Evolutionary conservation across 2,329 filamentous ascomycete genomes (phyloP).

Genomic region (Ceratocystis alfenasii): DNA sequence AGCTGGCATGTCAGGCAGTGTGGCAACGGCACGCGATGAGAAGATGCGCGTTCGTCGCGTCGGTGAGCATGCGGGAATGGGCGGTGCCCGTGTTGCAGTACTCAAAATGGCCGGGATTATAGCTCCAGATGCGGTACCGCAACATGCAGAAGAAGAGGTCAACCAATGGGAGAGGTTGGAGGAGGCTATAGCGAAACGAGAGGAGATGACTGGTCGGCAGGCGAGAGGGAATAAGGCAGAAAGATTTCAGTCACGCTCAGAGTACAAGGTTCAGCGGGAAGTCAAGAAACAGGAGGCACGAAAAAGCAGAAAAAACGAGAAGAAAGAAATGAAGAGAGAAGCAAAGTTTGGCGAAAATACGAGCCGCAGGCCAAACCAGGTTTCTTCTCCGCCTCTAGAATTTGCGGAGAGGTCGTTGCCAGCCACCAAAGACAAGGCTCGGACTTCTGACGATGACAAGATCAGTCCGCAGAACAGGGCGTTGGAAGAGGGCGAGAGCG

Average conservation of each 20-base stretch:
- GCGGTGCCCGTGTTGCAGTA: conserved; percentile 32
- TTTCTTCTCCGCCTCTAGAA: too few relatives aligned
- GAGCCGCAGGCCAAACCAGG: not conserved
- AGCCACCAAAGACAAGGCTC: not conserved
- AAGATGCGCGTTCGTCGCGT: conserved; percentile 24
- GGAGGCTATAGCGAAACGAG: conserved; percentile 23
- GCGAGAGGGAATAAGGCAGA: not conserved
- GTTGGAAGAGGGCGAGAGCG: conserved; percentile 18
- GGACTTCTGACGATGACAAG: conserved; percentile 29
- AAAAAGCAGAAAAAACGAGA: not conserved
- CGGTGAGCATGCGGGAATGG: conserved; percentile 29
- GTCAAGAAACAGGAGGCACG: not conserved
- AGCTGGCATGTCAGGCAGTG: conserved; percentile 30
- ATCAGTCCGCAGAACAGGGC: conserved; percentile 22
- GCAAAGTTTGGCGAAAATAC: not conserved
- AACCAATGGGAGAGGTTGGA: conserved; percentile 24
- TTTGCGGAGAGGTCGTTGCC: too few relatives aligned
- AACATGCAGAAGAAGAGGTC: not conserved
- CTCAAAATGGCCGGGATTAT: conserved; percentile 33
- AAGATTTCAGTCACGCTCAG: not conserved
- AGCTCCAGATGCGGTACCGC: not conserved
- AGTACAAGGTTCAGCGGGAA: not conserved
- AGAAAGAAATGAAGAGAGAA: not conserved
- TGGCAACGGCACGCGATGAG: conserved; percentile 24
- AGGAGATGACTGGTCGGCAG: not conserved